phyloP scores from a whole-genome alignment of 2,329 filamentous ascomycete genomes.

The Whalleya microplaca region DNA sequence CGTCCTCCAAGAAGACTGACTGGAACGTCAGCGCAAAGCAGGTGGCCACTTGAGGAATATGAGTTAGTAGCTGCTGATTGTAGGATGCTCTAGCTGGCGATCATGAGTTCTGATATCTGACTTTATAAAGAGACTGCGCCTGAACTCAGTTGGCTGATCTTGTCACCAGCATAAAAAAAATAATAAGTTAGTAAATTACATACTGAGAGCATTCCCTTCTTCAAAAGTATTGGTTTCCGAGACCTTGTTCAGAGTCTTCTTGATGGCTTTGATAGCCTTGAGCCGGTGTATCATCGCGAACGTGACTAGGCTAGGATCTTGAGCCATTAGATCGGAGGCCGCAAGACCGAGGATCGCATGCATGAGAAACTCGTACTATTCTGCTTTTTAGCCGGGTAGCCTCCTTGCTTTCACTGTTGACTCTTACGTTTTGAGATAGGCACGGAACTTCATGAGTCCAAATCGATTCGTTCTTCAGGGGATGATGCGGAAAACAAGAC shows the following conservation, averaged over 20 bases:
- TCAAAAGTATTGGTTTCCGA: conserved; percentile 48
- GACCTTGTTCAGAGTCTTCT: conserved; percentile 53
- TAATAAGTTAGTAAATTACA: not conserved
- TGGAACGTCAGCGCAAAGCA: conserved; percentile 64
- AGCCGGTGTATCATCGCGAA: conserved; percentile 67
- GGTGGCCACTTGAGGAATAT: conserved; percentile 47
- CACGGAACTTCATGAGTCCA: conserved; percentile 71
- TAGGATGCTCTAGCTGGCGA: not conserved
- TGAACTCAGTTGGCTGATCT: not conserved
- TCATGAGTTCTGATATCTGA: not conserved
- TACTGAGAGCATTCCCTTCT: conserved; percentile 58
- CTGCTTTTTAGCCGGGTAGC: conserved; percentile 2
- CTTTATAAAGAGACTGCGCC: not conserved
- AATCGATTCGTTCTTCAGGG: conserved; percentile 65
- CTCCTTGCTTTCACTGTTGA: not conserved
- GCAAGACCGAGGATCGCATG: conserved; percentile 69
- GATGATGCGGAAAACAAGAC: conserved; percentile 65
- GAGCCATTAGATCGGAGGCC: conserved; percentile 64
- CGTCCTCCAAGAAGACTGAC: conserved; percentile 60
- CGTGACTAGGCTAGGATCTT: conserved; percentile 54
- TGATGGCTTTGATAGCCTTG: conserved; percentile 66
- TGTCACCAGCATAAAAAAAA: not conserved
- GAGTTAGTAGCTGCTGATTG: not conserved
- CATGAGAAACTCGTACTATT: conserved; percentile 45
- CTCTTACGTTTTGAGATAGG: conserved; percentile 65